Evolutionary conservation across 2,329 filamentous ascomycete species (phyloP).

Genomic region (Sporothrix luriei): DNA sequence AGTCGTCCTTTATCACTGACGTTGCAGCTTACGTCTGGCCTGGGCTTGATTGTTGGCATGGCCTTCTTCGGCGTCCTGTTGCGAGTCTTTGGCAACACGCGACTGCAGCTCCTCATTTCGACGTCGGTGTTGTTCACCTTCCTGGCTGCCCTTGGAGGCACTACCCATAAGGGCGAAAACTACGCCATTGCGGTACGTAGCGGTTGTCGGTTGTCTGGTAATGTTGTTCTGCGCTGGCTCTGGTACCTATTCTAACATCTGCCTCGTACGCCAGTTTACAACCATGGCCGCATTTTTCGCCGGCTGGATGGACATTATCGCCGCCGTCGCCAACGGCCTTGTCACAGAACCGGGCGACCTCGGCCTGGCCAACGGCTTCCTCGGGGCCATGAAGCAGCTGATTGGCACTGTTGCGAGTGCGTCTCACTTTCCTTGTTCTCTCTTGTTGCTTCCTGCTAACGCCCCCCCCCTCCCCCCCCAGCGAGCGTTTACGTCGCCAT

Average conservation of each 20-base stretch:
- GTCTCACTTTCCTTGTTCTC: no score
- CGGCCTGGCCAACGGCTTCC: constrained; percentile 32
- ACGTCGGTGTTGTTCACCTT: constrained; percentile 22
- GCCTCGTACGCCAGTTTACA: constrained; percentile 15
- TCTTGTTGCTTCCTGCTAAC: no score
- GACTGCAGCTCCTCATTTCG: constrained; percentile 23
- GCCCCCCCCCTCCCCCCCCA: no score
- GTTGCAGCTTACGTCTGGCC: constrained; percentile 2
- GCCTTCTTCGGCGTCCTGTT: constrained; percentile 12
- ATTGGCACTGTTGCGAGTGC: constrained; percentile 23
- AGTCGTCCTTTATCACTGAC: no score
- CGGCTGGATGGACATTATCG: constrained; percentile 31
- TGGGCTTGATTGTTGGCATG: constrained; percentile 20
- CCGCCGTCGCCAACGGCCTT: constrained; percentile 30
- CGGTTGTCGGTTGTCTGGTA: no score
- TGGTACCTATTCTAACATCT: no score
- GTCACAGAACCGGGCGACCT: constrained; percentile 32
- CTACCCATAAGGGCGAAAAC: constrained; percentile 21
- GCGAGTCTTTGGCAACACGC: not conserved
- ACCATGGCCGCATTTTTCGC: constrained; percentile 29
- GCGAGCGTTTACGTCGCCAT: constrained; percentile 30
- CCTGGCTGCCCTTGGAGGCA: constrained; percentile 26
- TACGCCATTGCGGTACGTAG: not conserved
- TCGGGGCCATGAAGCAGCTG: constrained; percentile 30
- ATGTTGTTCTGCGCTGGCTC: no score